Evolutionary conservation across 2,329 filamentous ascomycete species (phyloP).

Genomic region (Rhinocladiella mackenziei): DNA sequence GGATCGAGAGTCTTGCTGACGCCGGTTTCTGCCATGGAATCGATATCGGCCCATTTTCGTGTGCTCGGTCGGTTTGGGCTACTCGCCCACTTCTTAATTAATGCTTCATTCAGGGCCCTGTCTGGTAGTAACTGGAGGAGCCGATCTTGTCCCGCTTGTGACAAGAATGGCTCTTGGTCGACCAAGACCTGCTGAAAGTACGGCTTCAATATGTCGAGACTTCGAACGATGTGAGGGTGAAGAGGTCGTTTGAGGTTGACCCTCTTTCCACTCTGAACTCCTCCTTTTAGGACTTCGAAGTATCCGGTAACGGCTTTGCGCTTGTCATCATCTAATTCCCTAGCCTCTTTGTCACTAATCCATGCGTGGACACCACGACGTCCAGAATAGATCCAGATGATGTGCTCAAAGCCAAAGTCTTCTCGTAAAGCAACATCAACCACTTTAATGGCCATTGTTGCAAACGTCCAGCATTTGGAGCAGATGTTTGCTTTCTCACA

Average conservation of each 20-base stretch:
- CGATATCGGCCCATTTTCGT: conserved; percentile 92
- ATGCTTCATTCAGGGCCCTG: conserved; percentile 66
- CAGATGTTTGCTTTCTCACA: conserved; percentile 93
- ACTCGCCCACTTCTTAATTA: conserved; percentile 88
- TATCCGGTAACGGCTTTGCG: conserved; percentile 83
- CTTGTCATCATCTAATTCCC: conserved; percentile 79
- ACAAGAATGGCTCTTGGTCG: conserved; percentile 80
- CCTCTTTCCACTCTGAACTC: conserved; percentile 78
- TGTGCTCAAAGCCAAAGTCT: conserved; percentile 94
- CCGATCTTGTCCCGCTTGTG: conserved; percentile 65
- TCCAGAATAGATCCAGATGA: conserved; percentile 98
- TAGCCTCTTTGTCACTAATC: conserved; percentile 88
- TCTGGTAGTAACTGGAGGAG: conserved; percentile 85
- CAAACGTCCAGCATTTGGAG: conserved; percentile 90
- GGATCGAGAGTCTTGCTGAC: conserved; percentile 68
- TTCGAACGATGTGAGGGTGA: conserved; percentile 84
- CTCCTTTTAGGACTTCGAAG: conserved; percentile 83
- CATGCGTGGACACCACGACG: conserved; percentile 95
- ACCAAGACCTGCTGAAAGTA: conserved; percentile 84
- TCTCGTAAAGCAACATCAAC: conserved; percentile 81
- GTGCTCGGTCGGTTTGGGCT: conserved; percentile 70
- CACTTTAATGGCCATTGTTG: conserved; percentile 96
- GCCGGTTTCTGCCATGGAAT: conserved; percentile 73
- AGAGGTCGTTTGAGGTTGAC: conserved; percentile 80
- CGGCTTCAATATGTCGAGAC: conserved; percentile 74